Evolutionary conservation across 1,284 basidiomycete genomes (phyloP).

Genomic region (Boletus mariae): DNA sequence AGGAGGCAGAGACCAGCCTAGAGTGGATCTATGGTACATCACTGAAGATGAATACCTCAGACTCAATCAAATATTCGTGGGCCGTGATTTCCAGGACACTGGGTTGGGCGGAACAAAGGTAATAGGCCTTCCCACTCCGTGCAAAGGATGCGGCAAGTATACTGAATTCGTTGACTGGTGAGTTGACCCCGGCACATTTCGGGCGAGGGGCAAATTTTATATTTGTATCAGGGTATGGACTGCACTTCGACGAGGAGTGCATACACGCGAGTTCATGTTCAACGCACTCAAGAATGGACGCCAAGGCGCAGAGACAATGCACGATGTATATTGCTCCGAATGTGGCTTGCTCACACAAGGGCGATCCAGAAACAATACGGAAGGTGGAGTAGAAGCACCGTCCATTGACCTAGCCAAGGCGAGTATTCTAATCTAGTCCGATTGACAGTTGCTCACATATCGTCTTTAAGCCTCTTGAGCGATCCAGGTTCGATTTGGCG

Average conservation of each 20-base stretch:
- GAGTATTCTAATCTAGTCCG: not conserved
- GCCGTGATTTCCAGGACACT: constrained; percentile 16
- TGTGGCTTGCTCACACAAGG: constrained; percentile 14
- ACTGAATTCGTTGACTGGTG: constrained; percentile 20
- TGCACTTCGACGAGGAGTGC: constrained; percentile 17
- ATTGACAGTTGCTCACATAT: not conserved
- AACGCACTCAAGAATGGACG: constrained; percentile 16
- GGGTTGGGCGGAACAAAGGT: constrained; percentile 17
- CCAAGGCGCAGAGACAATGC: constrained; percentile 20
- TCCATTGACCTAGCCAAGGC: constrained; percentile 14
- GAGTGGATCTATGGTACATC: constrained; percentile 16
- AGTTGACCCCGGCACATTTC: not conserved
- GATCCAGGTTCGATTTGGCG: constrained; percentile 15
- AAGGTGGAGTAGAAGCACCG: constrained; percentile 16
- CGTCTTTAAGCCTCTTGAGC: constrained; percentile 11
- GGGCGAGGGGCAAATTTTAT: not conserved
- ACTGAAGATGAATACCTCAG: constrained; percentile 20
- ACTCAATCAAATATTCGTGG: constrained; percentile 15
- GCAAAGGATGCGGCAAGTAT: constrained; percentile 17
- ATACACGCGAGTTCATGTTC: constrained; percentile 21
- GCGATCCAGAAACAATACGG: constrained; percentile 14
- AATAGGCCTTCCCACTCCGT: constrained; percentile 10
- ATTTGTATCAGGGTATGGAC: constrained; percentile 17
- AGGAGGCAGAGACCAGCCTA: not conserved
- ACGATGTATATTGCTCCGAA: constrained; percentile 23